Conservation (phyloP, 305 asterid species). For the Fraxinus ornus region DNA sequence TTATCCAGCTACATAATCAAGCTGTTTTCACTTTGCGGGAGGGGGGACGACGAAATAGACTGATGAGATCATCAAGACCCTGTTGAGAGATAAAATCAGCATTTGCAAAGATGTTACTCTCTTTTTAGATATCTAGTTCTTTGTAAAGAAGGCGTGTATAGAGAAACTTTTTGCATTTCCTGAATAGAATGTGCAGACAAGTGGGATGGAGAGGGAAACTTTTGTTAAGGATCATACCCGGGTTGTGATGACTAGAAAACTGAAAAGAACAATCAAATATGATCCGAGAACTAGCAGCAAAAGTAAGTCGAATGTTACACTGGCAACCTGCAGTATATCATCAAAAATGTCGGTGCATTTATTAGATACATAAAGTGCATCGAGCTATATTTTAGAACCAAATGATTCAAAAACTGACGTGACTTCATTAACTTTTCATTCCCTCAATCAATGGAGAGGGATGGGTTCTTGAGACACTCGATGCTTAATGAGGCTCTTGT, state of each 20-base stretch:
- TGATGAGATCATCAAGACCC: conserved; percentile 95
- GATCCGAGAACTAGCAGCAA: conserved; percentile 82
- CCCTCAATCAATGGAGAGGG: neutral
- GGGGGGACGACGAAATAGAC: conserved; percentile 84
- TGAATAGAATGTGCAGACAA: neutral
- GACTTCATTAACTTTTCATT: neutral
- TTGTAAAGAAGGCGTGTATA: neutral
- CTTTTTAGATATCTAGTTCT: neutral
- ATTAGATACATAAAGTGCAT: neutral
- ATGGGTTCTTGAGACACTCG: neutral
- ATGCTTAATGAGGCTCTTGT: neutral
- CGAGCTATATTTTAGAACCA: neutral
- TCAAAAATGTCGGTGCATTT: neutral
- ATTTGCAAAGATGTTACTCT: neutral
- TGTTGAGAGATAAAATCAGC: conserved; percentile 32
- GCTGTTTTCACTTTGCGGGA: conserved; percentile 79
- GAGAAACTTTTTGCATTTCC: neutral
- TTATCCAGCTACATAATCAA: conserved; percentile 25
- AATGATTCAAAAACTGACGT: neutral
- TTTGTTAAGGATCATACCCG: conserved; percentile 52
- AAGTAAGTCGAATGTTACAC: conserved; percentile 93
- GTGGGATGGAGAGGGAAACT: neutral
- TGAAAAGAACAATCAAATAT: conserved; percentile 78
- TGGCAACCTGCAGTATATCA: conserved; percentile 69
- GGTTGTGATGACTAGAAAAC: conserved; percentile 77